Conservation (phyloP, 352 stramenopile genomes). For the Globisporangium parvum region DNA sequence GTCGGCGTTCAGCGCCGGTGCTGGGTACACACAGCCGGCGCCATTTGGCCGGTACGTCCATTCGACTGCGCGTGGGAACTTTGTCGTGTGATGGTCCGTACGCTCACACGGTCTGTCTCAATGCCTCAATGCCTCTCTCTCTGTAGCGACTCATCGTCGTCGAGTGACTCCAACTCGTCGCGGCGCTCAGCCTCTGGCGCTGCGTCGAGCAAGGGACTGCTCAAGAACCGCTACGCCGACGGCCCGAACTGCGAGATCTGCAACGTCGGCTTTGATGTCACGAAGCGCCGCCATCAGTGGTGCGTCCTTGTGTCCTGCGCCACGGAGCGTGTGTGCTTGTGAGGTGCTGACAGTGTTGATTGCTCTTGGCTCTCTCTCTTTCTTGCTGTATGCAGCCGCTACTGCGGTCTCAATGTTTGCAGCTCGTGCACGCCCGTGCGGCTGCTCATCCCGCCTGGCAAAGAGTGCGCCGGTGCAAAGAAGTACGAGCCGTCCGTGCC, state of each 20-base stretch:
- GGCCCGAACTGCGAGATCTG: slow-evolving; percentile 60
- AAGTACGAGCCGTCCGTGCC: slow-evolving; percentile 44
- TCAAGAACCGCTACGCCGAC: slow-evolving; percentile 65
- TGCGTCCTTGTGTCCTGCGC: slow-evolving; percentile 4
- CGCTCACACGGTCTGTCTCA: not conserved
- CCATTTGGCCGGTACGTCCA: slow-evolving; percentile 5
- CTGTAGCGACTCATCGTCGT: slow-evolving; percentile 29
- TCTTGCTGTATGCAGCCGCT: no score
- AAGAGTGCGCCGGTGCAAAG: slow-evolving; percentile 17
- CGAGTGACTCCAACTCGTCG: slow-evolving; percentile 23
- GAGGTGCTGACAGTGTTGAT: no score
- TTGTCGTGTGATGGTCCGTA: not conserved
- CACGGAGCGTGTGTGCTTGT: no score
- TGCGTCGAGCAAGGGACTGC: slow-evolving; percentile 29
- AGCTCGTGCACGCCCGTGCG: no score
- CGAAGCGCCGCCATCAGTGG: slow-evolving; percentile 54
- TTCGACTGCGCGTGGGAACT: no score
- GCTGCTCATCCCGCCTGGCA: no score
- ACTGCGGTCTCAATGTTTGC: no score
- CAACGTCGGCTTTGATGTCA: slow-evolving; percentile 50
- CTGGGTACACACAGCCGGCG: slow-evolving; percentile 10
- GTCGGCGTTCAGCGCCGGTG: slow-evolving; percentile 4
- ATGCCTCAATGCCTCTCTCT: not conserved
- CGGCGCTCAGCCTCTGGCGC: slow-evolving; percentile 11
- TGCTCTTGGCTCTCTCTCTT: no score